Evolutionary conservation across 306 rosid species (phyloP).

Genomic region (Cicer pinnatifidum): DNA sequence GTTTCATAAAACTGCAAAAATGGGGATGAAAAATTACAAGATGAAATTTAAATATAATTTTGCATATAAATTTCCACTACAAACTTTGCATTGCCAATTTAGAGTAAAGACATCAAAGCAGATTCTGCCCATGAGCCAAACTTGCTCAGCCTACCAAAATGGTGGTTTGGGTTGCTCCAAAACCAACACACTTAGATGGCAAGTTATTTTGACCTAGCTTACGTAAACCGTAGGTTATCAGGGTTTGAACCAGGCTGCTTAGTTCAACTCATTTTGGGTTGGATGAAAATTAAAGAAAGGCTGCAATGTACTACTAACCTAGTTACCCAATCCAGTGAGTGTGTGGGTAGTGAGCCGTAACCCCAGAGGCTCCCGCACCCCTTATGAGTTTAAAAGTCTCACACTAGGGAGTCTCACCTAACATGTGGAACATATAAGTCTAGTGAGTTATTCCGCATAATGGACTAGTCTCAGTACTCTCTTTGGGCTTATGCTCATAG

Average conservation of each 20-base stretch:
- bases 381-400: not conserved
- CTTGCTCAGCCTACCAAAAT: not conserved
- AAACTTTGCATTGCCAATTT: not conserved
- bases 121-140: not conserved
- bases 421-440: not conserved
- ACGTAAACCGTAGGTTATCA: not conserved
- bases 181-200: slow-evolving; percentile 4
- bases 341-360: not conserved
- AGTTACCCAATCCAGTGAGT: not conserved
- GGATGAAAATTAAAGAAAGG: not conserved
- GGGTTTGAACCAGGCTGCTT: not conserved
- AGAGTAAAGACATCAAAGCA: not conserved
- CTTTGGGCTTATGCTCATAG: not conserved
- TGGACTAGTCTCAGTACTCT: not conserved
- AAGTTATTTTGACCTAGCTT: not conserved
- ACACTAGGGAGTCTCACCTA: not conserved
- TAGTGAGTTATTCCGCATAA: not conserved
- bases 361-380: not conserved
- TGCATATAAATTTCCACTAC: not conserved
- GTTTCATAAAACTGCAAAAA: not conserved
- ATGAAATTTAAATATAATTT: not conserved
- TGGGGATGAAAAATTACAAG: not conserved
- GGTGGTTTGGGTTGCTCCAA: not conserved
- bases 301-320: not conserved
- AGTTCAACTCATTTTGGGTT: not conserved